Evolutionary conservation across 306 rosid species (phyloP).

Genomic region (Rosa multiflora): DNA sequence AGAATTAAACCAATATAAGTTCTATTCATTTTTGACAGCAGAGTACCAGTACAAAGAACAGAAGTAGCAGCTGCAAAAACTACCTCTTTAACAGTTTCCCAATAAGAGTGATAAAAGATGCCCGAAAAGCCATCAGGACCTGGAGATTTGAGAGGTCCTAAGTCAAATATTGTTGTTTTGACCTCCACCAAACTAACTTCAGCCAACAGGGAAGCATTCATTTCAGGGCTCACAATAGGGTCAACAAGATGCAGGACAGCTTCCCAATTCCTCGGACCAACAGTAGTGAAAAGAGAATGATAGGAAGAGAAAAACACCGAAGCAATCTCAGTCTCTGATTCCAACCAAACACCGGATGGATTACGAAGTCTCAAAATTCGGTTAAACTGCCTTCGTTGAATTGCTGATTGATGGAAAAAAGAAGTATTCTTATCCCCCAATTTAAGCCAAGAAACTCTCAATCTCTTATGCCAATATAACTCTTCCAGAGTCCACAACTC

Average conservation of each 20-base stretch:
- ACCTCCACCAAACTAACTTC: no score
- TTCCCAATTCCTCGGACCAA: background rate
- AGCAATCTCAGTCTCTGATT: no score
- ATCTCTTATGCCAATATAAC: background rate
- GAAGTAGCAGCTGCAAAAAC: no score
- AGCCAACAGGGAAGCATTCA: background rate
- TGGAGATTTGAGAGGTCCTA: fast-evolving
- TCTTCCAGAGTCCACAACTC: background rate
- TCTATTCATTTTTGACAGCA: no score
- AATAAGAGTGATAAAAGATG: background rate
- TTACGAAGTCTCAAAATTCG: background rate
- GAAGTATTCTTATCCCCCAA: background rate
- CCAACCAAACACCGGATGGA: background rate
- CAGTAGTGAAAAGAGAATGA: background rate
- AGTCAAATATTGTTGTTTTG: background rate
- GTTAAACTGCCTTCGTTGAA: background rate
- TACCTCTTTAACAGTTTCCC: no score
- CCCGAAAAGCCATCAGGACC: background rate
- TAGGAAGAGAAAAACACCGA: background rate
- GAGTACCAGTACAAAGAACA: no score
- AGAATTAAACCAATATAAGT: no score
- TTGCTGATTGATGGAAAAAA: background rate
- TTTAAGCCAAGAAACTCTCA: background rate
- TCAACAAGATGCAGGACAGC: background rate
- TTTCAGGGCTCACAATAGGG: background rate